Percentiles rank a stretch among this genome's conserved stretches.
phyloP scores from a whole-genome alignment of 1,284 basidiomycete species.

The Rugosomyces carneus region DNA sequence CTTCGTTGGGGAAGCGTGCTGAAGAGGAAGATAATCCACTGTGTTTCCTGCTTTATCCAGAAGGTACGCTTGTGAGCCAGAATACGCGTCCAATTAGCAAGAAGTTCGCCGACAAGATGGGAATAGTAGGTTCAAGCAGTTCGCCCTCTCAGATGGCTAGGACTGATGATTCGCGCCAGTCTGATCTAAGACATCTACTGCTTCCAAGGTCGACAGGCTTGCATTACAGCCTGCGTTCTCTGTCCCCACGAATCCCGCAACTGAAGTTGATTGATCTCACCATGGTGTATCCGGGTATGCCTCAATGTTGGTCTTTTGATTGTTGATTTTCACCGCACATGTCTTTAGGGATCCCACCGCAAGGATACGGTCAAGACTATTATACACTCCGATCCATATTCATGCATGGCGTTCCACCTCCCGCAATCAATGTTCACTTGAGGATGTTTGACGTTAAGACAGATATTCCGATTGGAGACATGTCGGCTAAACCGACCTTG shows the following conservation, averaged over 20 bases:
- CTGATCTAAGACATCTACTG: slow-evolving; percentile 74
- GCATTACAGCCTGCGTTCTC: slow-evolving; percentile 77
- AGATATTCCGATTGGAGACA: slow-evolving; percentile 62
- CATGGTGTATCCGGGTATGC: slow-evolving; percentile 79
- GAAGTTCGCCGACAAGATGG: slow-evolving; percentile 78
- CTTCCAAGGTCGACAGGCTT: slow-evolving; percentile 90
- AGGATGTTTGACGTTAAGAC: slow-evolving; percentile 64
- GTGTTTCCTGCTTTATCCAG: slow-evolving; percentile 85
- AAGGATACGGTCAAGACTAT: slow-evolving; percentile 75
- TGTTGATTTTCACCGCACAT: slow-evolving; percentile 5
- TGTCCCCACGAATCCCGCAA: slow-evolving; percentile 71
- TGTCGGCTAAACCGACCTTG: slow-evolving; percentile 32
- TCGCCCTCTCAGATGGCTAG: background rate
- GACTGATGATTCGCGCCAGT: slow-evolving; percentile 34
- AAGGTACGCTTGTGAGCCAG: slow-evolving; percentile 85
- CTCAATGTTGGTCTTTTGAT: background rate
- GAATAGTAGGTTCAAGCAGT: slow-evolving; percentile 53
- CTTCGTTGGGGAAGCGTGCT: slow-evolving; percentile 51
- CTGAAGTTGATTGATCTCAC: slow-evolving; percentile 87
- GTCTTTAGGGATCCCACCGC: slow-evolving; percentile 54
- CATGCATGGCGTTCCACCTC: slow-evolving; percentile 77
- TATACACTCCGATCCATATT: slow-evolving; percentile 91
- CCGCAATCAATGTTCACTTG: slow-evolving; percentile 82
- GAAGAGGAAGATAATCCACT: slow-evolving; percentile 66
- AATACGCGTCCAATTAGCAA: slow-evolving; percentile 79